Conservation (phyloP, 208 protist species). For the Trypanosoma caninum region DNA sequence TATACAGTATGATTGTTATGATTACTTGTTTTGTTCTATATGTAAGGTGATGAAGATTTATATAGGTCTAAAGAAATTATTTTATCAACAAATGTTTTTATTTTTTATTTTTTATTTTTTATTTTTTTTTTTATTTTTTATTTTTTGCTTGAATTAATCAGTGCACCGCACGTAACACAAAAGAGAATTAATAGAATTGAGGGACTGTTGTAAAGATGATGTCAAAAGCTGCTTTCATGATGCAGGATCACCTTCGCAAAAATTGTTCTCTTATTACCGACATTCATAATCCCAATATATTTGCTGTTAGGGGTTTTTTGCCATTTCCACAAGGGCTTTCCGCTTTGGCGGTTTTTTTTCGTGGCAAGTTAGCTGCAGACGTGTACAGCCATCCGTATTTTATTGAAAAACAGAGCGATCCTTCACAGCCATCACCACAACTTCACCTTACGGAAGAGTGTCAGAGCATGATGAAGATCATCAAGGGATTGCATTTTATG, state of each 20-base stretch:
- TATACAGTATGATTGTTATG: too few relatives aligned
- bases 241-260: slow-evolving; percentile 76
- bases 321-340: slow-evolving; percentile 68
- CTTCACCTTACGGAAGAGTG: slow-evolving; percentile 84
- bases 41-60: too few relatives aligned
- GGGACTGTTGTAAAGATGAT: slow-evolving; percentile 46
- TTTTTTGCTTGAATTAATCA: too few relatives aligned
- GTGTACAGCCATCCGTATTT: slow-evolving; percentile 87
- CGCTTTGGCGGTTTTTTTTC: slow-evolving; percentile 57
- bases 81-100: neutral
- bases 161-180: too few relatives aligned
- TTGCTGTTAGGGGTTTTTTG: slow-evolving; percentile 66
- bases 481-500: slow-evolving; percentile 83
- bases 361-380: slow-evolving; percentile 50
- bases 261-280: slow-evolving; percentile 66
- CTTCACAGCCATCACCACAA: slow-evolving; percentile 75
- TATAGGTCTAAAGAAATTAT: too few relatives aligned
- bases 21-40: too few relatives aligned
- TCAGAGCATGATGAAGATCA: slow-evolving; percentile 79
- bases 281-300: slow-evolving; percentile 41
- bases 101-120: neutral
- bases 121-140: slow-evolving; percentile 10
- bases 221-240: slow-evolving; percentile 77
- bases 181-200: too few relatives aligned
- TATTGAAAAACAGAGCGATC: slow-evolving; percentile 84